Conservation (phyloP, 2,329 filamentous ascomycete genomes). For the Ceratocystiopsis sp. region DNA sequence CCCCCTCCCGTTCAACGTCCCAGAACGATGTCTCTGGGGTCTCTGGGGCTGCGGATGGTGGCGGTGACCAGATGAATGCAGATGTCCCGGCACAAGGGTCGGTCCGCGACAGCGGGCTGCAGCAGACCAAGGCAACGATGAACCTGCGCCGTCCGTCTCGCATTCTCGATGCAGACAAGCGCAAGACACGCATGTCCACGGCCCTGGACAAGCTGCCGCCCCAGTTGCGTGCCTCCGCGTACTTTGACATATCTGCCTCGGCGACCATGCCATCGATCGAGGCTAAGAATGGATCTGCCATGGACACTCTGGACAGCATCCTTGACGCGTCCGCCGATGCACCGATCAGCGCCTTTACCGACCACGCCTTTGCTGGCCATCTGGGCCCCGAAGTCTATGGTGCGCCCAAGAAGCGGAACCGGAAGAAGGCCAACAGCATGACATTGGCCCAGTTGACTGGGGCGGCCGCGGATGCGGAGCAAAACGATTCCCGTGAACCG, state of each 20-base stretch:
- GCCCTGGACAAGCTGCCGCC: constrained; percentile 45
- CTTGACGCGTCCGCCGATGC: constrained; percentile 77
- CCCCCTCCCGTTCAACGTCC: not conserved
- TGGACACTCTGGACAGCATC: constrained; percentile 78
- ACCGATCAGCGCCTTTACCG: constrained; percentile 80
- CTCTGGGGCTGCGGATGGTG: too few species aligned
- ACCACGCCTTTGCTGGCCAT: constrained; percentile 67
- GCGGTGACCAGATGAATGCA: too few species aligned
- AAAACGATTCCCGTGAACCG: too few species aligned
- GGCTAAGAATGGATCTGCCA: constrained; percentile 63
- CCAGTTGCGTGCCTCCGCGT: constrained; percentile 77
- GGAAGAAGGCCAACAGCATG: not conserved
- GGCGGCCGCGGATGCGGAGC: too few species aligned
- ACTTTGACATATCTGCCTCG: constrained; percentile 56
- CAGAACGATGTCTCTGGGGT: too few species aligned
- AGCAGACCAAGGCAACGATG: too few species aligned
- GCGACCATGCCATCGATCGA: constrained; percentile 27
- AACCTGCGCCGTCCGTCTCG: constrained; percentile 14
- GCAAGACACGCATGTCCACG: constrained; percentile 19
- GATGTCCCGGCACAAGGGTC: too few species aligned
- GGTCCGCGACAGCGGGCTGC: too few species aligned
- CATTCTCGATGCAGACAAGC: constrained; percentile 18
- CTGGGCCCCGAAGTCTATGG: constrained; percentile 63
- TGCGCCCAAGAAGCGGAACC: constrained; percentile 32
- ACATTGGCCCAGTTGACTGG: too few species aligned